Percentiles rank a stretch among this genome's conserved stretches.
phyloP scores from a whole-genome alignment of 1,284 basidiomycete species.

The Pyrrhoderma lamaoense region DNA sequence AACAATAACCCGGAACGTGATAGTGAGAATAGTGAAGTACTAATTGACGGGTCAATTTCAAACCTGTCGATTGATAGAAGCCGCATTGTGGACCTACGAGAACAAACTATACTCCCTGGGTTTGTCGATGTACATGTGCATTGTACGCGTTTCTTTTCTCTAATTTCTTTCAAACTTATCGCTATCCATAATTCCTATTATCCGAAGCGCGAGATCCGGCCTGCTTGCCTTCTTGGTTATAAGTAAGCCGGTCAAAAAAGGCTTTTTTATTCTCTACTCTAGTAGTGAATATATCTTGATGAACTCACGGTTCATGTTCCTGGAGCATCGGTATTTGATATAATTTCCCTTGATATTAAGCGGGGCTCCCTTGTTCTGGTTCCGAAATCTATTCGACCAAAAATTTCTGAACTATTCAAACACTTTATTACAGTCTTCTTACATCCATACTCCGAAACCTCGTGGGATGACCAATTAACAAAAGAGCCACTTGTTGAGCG shows the following conservation, averaged over 20 bases:
- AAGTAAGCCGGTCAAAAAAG: not conserved
- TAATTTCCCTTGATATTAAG: not conserved
- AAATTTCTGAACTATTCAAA: no score
- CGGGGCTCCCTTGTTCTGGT: no score
- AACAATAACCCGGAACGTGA: no score
- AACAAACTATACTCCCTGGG: conserved; percentile 49
- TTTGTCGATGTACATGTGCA: conserved; percentile 66
- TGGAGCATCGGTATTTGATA: no score
- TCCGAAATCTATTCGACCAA: no score
- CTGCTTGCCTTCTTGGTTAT: not conserved
- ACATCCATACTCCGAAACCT: conserved; percentile 51
- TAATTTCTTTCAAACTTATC: not conserved
- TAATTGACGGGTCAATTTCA: no score
- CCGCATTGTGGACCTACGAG: conserved; percentile 41
- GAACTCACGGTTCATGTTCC: no score
- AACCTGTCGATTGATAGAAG: not conserved
- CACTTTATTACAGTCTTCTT: conserved; percentile 43
- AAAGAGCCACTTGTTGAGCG: conserved; percentile 48
- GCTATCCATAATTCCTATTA: not conserved
- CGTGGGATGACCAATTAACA: conserved; percentile 58
- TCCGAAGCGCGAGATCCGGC: not conserved
- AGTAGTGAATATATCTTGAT: not conserved
- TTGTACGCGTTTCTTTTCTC: conserved; percentile 33
- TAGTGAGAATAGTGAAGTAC: no score
- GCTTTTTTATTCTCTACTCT: not conserved